Base-by-base conservation (phyloP, 345 rosid genomes). In the Citropsis articulata region DNA sequence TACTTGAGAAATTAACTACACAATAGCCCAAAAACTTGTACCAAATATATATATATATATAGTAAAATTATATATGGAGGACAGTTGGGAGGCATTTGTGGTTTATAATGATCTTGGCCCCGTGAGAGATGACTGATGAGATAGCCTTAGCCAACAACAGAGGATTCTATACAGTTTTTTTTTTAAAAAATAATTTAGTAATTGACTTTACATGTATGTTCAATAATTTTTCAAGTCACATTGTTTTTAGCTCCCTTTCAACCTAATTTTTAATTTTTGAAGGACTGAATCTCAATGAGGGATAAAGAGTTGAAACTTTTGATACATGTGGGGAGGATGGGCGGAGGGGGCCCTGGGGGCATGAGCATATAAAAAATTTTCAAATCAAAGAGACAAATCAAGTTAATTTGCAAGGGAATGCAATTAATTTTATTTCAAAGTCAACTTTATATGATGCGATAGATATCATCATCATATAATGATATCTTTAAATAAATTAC, bases 401-500 rank as follows among this genome's bases (percentile, higher is more conserved):
- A 53, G 22, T 53, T 1, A 19, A 53, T 53, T 50, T 50, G 27
- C 10, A 12, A 18, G 19, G 9, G 16, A 9, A 6, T 19, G 8
- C 35, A 9, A 70, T 18, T 50, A 9, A 53, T 5, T 21, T 72
- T 53, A 18, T 53, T 18, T 18, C 7, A 21, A 57, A 35, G 66
- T 57, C 75, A 35, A 72, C 75, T 72, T 19, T 72, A 35, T 35
- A 13, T 57, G 66, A 66, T 35, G 66, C 24, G n/a, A 24, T 27
- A 56, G 28, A 22, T 72, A 40, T 35, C 31, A 72, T 31, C 38
- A 30, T 16, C 19, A 65, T 65, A 30, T 65, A 30, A 30, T 16
- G 56, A 53, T 45, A 61, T 10, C 12, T 60, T 61, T 61, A 60
- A 62, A 27, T 10, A 28, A 28, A 62, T 62, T 62, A 62, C 16